Evolutionary conservation across 768 basidiomycete genomes (phyloP), one percentile per base, ranked within the genome.

Genomic region (Cystobasidium tubakii): DNA sequence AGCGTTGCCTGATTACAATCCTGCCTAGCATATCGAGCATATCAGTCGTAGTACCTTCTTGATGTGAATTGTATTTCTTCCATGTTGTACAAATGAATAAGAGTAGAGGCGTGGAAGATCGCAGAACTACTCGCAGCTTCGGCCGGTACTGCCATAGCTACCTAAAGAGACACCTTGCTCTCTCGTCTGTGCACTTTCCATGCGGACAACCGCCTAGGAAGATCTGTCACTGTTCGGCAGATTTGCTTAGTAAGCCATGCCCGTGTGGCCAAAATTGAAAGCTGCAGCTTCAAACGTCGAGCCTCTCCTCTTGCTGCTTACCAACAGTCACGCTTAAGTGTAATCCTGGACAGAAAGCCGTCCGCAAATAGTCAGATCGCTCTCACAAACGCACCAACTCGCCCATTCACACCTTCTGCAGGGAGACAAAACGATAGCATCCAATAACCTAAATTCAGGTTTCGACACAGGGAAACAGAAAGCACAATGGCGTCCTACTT

Each of bases 401-500:
- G 46, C 46, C 15, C 7, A 39, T 39, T 39, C 6, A 6, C 15
- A 15, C 7, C 15, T 39, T 39, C 39, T 39, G 39, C 15, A 39
- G 15, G 39, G 15, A 39, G 39, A 39, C 15, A 6, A 39, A 39
- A 39, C 39, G 39, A 39, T 15, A 39, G 39, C 6, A 39, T 15
- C 39, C n/a, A n/a, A n/a, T 39, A 39, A 15, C 46, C 4, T 15
- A 6, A 12, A 12, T 15, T 27, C 57, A 60, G 27, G 4, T 31
- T 27, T 17, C 1, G 29, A 23, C 12, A 27, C 57, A 25, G 57
- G 13, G 25, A 60, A 29, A 31, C 2, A 60, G 27, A 3, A 31
- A 6, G 13, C 10, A 60, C 12, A 29, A 71, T 71, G 69, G 69
- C 69, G 7, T 55, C 50, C 55, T 71, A 71, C 39, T 44, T 71